Evolutionary conservation across 2,329 filamentous ascomycete species (phyloP), one percentile per base, ranked within the genome.

Genomic region (Trichoderma gracile): DNA sequence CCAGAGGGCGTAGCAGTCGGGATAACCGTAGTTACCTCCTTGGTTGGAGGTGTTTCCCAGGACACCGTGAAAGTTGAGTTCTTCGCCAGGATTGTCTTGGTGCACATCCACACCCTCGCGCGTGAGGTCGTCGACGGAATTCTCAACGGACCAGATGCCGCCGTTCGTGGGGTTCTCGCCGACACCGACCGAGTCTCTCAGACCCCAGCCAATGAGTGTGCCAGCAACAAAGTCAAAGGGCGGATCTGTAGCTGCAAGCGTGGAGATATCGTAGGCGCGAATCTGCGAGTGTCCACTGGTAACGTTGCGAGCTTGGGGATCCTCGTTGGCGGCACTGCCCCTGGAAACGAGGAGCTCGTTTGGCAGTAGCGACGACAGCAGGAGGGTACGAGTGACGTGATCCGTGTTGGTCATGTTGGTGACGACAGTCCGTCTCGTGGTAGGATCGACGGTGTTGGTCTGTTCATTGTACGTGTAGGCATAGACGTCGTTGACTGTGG

Each of bases 121-220:
- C 15, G 76, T 75, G 17, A 91, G 79, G 43, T 89, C 75, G 73
- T 92, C 89, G 9, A 86, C 86, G 2, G 85, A 88, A 75, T 92
- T 92, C 75, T 92, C 90, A 8, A 92, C 87, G 19, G 78, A 80
- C 77, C 81, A 86, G 65, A 86, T 78, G 19, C 79, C 81, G 21
- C 83, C 84, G 0, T 78, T 78, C 5, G 71, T 64, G 1, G 81
- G 82, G 61, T 91, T 81, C 73, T 90, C 88, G n/a, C 79, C 87
- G 4, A 92, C 77, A 10, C 89, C 90, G 5, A 91, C 89, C 1
- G 87, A 87, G 73, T 92, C 92, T 43, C 89, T 82, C 59, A 93
- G 78, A 12, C 90, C 90, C 89, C 89, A 92, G 17, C 88, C 84
- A 2, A 86, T 74, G 0, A 84, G 69, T 14, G 73, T 68, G 3